Evolutionary conservation across 2,329 filamentous ascomycete species (phyloP).

Genomic region (Ceratocystis albifundus): DNA sequence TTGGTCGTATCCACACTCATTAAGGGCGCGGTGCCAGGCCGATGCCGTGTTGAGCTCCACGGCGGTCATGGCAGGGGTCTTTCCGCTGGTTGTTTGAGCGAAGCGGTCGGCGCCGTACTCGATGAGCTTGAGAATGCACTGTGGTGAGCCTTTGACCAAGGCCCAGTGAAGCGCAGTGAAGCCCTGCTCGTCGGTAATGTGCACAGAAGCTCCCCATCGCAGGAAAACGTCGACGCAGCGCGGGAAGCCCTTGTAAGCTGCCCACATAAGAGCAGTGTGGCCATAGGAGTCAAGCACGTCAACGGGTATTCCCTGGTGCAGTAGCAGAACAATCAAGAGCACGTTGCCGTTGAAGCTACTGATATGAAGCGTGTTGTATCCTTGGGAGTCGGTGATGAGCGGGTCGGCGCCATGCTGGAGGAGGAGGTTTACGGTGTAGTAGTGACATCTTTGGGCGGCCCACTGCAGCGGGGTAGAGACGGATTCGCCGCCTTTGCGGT

Average conservation of each 20-base stretch:
- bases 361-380: slow-evolving; percentile 95
- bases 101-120: slow-evolving; percentile 94
- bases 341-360: slow-evolving; percentile 96
- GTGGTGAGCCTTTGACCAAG: slow-evolving; percentile 79
- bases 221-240: slow-evolving; percentile 85
- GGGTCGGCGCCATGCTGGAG: slow-evolving; percentile 87
- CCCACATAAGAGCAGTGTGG: slow-evolving; percentile 96
- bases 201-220: slow-evolving; percentile 89
- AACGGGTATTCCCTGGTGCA: slow-evolving; percentile 91
- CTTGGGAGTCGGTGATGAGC: slow-evolving; percentile 81
- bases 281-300: slow-evolving; percentile 82
- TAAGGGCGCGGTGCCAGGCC: slow-evolving; percentile 71
- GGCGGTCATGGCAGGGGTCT: slow-evolving; percentile 77
- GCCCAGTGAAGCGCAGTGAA: slow-evolving; percentile 96
- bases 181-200: slow-evolving; percentile 79
- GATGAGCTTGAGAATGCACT: slow-evolving; percentile 83
- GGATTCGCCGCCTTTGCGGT: slow-evolving; percentile 90
- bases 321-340: slow-evolving; percentile 71
- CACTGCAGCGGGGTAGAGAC: slow-evolving; percentile 89
- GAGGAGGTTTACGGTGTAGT: slow-evolving; percentile 89
- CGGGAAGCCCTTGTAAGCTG: slow-evolving; percentile 92
- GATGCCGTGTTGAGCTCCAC: slow-evolving; percentile 76
- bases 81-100: slow-evolving; percentile 76
- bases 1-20: slow-evolving; percentile 71
- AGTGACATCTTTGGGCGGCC: slow-evolving; percentile 92